A percentile compares a stretch with the other conserved stretches of the same genome.
Evolutionary conservation across 2,329 filamentous ascomycete species (phyloP).

Genomic region (Dothideomycetes sp.): DNA sequence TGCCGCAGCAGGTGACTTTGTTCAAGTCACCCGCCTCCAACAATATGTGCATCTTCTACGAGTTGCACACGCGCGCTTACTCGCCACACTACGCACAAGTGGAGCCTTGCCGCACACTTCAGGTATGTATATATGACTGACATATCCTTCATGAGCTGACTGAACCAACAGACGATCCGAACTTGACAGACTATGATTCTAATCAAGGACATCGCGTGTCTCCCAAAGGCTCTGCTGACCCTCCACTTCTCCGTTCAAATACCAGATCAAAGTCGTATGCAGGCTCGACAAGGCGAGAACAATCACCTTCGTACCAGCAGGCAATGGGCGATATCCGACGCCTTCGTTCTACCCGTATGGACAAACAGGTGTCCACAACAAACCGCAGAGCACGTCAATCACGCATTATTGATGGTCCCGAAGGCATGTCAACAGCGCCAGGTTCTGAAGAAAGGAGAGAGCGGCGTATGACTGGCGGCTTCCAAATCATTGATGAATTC

Average conservation of each 20-base stretch:
- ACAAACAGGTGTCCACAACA: conserved; percentile 87
- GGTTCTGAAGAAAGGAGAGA: conserved; percentile 24
- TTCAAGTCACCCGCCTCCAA: conserved; percentile 71
- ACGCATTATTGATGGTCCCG: conserved; percentile 80
- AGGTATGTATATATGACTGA: conserved; percentile 31
- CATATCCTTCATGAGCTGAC: conserved; percentile 6
- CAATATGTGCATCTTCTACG: conserved; percentile 90
- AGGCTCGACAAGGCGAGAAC: conserved; percentile 44
- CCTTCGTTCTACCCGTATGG: conserved; percentile 81
- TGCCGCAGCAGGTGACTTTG: conserved; percentile 50
- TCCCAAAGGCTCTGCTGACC: conserved; percentile 30
- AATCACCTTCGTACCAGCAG: conserved; percentile 74
- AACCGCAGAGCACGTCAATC: conserved; percentile 85
- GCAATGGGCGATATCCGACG: conserved; percentile 91
- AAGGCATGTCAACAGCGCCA: conserved; percentile 43
- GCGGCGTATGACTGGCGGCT: conserved; percentile 35
- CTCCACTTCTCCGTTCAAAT: conserved; percentile 50
- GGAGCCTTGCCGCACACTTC: conserved; percentile 68
- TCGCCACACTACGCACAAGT: conserved; percentile 75
- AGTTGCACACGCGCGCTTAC: conserved; percentile 78
- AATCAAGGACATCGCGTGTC: conserved; percentile 50
- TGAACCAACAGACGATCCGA: conserved; percentile 51
- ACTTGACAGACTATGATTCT: conserved; percentile 54
- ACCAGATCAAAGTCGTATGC: conserved; percentile 65
- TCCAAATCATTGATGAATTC: conserved; percentile 73